phyloP scores from a whole-genome alignment of 2,329 filamentous ascomycete species.

The Penicillium sp. region DNA sequence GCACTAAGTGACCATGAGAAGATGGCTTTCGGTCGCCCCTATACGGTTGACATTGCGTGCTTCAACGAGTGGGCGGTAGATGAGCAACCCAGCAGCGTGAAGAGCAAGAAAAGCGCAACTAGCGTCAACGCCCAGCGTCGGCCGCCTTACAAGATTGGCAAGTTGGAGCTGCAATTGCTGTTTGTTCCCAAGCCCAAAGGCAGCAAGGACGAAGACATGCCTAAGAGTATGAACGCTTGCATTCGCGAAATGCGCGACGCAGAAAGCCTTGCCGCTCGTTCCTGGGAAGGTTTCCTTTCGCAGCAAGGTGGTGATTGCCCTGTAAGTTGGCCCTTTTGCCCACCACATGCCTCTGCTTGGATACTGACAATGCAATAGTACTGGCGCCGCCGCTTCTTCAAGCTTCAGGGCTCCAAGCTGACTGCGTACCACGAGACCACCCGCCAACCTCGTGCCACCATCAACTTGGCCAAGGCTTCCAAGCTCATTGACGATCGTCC shows the following conservation, averaged over 20 bases:
- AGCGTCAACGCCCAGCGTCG: constrained; percentile 63
- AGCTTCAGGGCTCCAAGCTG: constrained; percentile 83
- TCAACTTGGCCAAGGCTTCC: constrained; percentile 90
- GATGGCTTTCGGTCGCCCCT: constrained; percentile 82
- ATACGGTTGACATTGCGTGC: constrained; percentile 84
- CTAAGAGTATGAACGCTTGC: constrained; percentile 98
- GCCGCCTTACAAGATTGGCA: constrained; percentile 95
- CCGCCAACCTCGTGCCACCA: constrained; percentile 91
- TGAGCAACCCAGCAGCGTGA: constrained; percentile 80
- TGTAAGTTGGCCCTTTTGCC: constrained; percentile 60
- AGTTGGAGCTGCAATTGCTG: constrained; percentile 88
- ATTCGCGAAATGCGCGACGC: constrained; percentile 91
- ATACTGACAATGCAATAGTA: constrained; percentile 59
- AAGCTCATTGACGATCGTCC: constrained; percentile 92
- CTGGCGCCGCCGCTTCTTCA: constrained; percentile 98
- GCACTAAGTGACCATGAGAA: constrained; percentile 91
- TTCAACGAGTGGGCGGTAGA: constrained; percentile 99
- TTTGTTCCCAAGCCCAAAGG: constrained; percentile 93
- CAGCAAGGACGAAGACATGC: constrained; percentile 90
- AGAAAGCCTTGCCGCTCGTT: constrained; percentile 74
- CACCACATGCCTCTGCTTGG: not conserved
- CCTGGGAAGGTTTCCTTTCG: constrained; percentile 86
- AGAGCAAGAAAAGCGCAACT: constrained; percentile 79
- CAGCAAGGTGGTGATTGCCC: constrained; percentile 98
- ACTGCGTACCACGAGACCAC: constrained; percentile 97